Base-by-base conservation (phyloP, 495 filamentous ascomycete species). In the Amorphotheca resinae region DNA sequence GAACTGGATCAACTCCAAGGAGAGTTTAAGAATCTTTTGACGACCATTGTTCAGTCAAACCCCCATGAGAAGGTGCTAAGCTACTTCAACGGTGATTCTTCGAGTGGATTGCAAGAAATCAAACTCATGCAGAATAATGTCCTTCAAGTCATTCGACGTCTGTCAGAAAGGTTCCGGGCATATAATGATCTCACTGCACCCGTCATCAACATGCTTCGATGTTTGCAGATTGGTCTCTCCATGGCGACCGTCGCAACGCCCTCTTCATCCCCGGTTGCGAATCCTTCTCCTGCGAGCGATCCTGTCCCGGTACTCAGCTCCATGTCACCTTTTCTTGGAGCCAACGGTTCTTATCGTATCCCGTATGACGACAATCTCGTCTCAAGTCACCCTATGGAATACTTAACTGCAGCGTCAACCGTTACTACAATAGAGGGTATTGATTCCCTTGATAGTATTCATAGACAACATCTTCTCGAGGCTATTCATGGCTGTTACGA, bases 141-240 rank as follows among this genome's bases (percentile, higher is more conserved):
- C 11, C 65, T 63, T 5, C 75, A 81, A 42, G 69, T 93, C 8
- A 73, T 77, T 28, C 57, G 58, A 16, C 72, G 88, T 30, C 66
- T 98, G 20, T 69, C 64, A 1, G 62, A 70, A 1, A 66, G 76
- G 16, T 88, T 83, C 56, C 70, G 74, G 32, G 76, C 73, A 23
- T 96, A 94, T 50, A 81, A 84, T 42, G 91, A 99, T 59, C 68
- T 96, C 37, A 81, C 80, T 0, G 68, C 69, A 36, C 88, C 88
- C 2, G 64, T 86, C 31, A 68, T 88, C 45, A 84, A 80, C 34
- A 87, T 95, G 50, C 69, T 96, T 7, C 76, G 82, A 41, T 80
- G 84, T 42, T 66, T 99, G 9, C 80, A 82, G 48, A 57, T 89
- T 43, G 86, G 87, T 9, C 55, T 93, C 22, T 80, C 72, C 12